These are phyloP conservation scores for Xanthoconium stramineum DNA, from an alignment of 768 basidiomycete species.

Conservation along the genomic window DNA sequence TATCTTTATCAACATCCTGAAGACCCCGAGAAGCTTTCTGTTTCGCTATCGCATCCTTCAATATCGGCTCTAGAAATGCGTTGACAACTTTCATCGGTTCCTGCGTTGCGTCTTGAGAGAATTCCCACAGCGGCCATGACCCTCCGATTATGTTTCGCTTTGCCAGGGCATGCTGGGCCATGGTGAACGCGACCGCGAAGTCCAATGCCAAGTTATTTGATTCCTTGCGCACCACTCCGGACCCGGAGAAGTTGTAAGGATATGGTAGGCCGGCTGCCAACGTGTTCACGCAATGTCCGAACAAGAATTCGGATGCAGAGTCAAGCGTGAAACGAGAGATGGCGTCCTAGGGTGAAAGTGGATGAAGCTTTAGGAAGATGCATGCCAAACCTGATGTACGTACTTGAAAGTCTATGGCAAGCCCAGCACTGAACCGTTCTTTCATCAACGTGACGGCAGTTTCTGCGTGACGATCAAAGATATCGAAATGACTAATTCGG, in stretches of 20 bases:
- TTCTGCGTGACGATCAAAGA: conserved; percentile 53
- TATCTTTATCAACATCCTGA: neutral
- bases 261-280: conserved; percentile 37
- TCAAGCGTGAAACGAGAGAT: conserved; percentile 50
- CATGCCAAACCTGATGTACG: neutral
- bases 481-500: conserved; percentile 58
- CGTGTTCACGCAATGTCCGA: conserved; percentile 42
- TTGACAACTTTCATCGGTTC: conserved; percentile 39
- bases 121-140: conserved; percentile 41
- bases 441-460: conserved; percentile 45
- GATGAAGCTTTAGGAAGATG: neutral
- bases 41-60: conserved; percentile 35
- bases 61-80: conserved; percentile 38
- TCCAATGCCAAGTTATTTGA: conserved; percentile 13
- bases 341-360: conserved; percentile 33
- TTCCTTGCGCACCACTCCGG: neutral
- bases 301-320: conserved; percentile 53
- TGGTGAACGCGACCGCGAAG: conserved; percentile 35
- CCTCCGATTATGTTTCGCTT: conserved; percentile 29
- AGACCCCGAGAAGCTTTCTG: conserved; percentile 6
- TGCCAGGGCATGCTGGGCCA: conserved; percentile 31
- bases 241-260: conserved; percentile 28
- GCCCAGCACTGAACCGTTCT: conserved; percentile 41
- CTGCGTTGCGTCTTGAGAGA: conserved; percentile 31
- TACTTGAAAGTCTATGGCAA: conserved; percentile 61